Conservation (phyloP, 2,329 filamentous ascomycete genomes). For the Meredithiella fracta region DNA sequence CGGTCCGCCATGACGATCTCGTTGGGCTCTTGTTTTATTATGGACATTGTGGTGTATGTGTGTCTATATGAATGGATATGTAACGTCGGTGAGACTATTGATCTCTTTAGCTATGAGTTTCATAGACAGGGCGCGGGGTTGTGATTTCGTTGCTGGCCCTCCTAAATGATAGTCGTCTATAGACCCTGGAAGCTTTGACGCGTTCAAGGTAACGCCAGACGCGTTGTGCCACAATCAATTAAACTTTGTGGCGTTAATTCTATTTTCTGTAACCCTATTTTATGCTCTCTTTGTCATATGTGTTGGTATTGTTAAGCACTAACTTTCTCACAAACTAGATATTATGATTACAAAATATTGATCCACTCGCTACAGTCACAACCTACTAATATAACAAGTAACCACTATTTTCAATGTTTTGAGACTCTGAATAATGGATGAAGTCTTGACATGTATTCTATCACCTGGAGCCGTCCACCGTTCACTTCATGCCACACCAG, state of each 20-base stretch:
- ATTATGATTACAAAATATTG: no score
- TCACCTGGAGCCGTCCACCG: no score
- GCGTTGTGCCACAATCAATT: slow-evolving; percentile 4
- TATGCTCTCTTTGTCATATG: not conserved
- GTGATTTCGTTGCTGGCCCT: not conserved
- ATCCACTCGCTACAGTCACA: no score
- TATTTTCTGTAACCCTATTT: not conserved
- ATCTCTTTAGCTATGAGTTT: not conserved
- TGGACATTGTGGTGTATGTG: not conserved
- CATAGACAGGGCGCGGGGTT: not conserved
- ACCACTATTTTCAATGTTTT: no score
- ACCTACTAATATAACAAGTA: no score
- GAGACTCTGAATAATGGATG: no score
- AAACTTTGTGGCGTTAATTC: not conserved
- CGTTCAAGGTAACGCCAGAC: not conserved
- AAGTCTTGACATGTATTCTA: no score
- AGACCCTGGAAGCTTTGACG: not conserved
- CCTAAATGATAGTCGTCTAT: not conserved
- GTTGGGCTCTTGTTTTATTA: slow-evolving; percentile 6
- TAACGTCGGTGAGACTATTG: not conserved
- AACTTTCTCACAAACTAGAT: not conserved
- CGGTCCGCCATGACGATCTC: slow-evolving; percentile 26
- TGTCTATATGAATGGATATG: not conserved
- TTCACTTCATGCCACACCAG: not conserved
- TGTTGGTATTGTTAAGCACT: no score